Evolutionary conservation across 331 rosid species (phyloP).

Genomic region (Cydonia oblonga): DNA sequence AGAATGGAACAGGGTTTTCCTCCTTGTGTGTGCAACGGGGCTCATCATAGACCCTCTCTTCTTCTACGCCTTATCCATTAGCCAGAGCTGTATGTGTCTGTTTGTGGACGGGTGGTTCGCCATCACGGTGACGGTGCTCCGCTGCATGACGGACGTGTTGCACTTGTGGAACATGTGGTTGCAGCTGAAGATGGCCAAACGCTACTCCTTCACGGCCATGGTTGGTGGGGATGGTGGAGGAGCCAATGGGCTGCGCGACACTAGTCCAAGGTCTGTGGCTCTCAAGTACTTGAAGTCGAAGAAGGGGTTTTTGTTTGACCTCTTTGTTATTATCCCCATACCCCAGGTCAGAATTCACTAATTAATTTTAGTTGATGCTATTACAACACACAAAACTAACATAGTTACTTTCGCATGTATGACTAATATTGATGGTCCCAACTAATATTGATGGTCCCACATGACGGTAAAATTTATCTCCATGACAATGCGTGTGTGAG

Average conservation of each 20-base stretch:
- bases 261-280: conserved; percentile 36
- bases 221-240: not conserved
- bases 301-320: conserved; percentile 55
- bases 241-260: conserved; percentile 13
- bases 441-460: not conserved
- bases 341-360: conserved; percentile 52
- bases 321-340: conserved; percentile 72
- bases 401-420: not conserved
- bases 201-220: conserved; percentile 20
- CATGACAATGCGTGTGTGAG: not conserved
- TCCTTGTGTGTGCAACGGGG: conserved; percentile 57
- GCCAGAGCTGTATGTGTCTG: conserved; percentile 67
- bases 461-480: no score
- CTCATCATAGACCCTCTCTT: conserved; percentile 81
- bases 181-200: conserved; percentile 50
- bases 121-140: conserved; percentile 73
- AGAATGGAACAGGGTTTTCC: conserved; percentile 80
- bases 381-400: not conserved
- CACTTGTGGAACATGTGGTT: conserved; percentile 92
- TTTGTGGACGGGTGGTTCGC: conserved; percentile 90
- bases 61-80: conserved; percentile 71
- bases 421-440: not conserved
- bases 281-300: conserved; percentile 44
- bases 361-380: not conserved
- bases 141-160: conserved; percentile 88